phyloP scores from a whole-genome alignment of 768 basidiomycete genomes.

The Boletus sp. region DNA sequence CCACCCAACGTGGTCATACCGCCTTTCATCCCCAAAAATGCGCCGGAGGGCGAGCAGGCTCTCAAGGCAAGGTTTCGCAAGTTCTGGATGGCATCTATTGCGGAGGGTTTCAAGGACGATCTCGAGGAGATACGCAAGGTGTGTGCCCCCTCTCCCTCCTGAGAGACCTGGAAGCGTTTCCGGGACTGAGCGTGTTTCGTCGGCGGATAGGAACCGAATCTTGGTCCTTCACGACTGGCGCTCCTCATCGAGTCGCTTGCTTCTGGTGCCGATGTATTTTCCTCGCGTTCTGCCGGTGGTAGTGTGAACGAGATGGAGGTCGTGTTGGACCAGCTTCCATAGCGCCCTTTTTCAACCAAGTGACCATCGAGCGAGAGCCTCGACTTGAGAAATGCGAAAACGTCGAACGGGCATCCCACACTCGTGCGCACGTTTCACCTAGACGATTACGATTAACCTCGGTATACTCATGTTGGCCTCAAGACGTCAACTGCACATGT shows the following conservation, averaged over 20 bases:
- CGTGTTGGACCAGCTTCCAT: conserved; percentile 44
- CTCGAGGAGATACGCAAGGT: conserved; percentile 83
- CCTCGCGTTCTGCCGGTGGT: conserved; percentile 36
- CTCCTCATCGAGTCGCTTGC: conserved; percentile 81
- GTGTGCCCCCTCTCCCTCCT: conserved; percentile 21
- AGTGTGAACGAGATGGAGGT: conserved; percentile 71
- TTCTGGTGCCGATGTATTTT: conserved; percentile 71
- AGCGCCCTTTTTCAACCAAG: neutral
- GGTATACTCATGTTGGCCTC: neutral
- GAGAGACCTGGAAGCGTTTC: neutral
- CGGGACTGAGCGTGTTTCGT: neutral
- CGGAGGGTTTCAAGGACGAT: conserved; percentile 79
- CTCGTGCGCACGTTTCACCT: neutral
- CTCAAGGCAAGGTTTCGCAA: conserved; percentile 70
- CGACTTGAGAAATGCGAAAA: neutral
- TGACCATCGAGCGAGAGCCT: neutral
- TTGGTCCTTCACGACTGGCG: conserved; percentile 63
- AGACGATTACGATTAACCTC: neutral
- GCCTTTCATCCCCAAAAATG: conserved; percentile 49
- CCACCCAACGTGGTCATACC: conserved; percentile 38
- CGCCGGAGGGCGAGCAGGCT: conserved; percentile 43
- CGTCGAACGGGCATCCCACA: too few species aligned
- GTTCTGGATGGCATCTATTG: conserved; percentile 85
- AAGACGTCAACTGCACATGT: neutral
- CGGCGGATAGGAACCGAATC: conserved; percentile 53